These are phyloP conservation scores for Linderina pennispora DNA, from an alignment of 192 early-diverging fungal genomes.

Conservation along the genomic window DNA sequence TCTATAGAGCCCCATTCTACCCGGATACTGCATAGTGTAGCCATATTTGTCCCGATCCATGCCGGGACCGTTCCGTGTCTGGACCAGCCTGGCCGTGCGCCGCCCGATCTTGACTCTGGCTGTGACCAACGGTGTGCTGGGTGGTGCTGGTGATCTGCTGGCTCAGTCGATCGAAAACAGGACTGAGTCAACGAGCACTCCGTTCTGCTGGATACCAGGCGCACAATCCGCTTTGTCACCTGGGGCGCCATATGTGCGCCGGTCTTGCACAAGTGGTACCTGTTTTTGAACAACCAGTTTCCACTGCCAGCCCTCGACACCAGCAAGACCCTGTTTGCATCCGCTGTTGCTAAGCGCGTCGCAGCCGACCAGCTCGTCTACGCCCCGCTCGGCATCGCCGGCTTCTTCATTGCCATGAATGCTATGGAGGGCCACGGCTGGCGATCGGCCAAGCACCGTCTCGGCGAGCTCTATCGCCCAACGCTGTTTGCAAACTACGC, in stretches of 20 bases:
- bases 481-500: conserved; percentile 65
- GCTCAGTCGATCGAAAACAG: conserved; percentile 53
- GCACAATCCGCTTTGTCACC: conserved; percentile 55
- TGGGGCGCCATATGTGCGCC: conserved; percentile 69
- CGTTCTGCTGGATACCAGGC: conserved; percentile 30
- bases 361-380: conserved; percentile 57
- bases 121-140: conserved; percentile 60
- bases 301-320: conserved; percentile 34
- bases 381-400: conserved; percentile 61
- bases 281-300: conserved; percentile 55
- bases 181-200: no score
- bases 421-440: conserved; percentile 49
- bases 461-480: conserved; percentile 52
- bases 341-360: conserved; percentile 48
- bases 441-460: conserved; percentile 50
- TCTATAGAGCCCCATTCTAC: no score
- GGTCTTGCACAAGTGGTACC: conserved; percentile 62
- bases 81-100: conserved; percentile 36
- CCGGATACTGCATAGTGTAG: no score
- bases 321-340: conserved; percentile 1
- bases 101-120: conserved; percentile 61
- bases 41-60: no score
- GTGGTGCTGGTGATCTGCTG: conserved; percentile 55
- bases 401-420: conserved; percentile 62
- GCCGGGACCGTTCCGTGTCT: conserved; percentile 27